These are phyloP conservation scores for Boletus edulis DNA, from an alignment of 768 basidiomycete species.

Conservation along the genomic window DNA sequence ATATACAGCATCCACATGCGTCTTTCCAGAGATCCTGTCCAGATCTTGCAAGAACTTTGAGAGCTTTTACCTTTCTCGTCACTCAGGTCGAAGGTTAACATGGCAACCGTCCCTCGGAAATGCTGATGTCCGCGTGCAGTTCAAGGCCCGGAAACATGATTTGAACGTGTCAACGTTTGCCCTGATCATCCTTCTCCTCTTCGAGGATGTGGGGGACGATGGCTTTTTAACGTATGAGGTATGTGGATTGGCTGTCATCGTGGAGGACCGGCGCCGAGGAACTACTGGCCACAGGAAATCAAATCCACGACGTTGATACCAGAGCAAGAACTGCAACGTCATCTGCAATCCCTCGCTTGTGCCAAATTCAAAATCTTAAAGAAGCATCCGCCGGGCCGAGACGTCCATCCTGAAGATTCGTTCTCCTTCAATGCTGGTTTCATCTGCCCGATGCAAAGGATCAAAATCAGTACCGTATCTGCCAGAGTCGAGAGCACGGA, in stretches of 20 bases:
- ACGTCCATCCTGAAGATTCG: slow-evolving; percentile 68
- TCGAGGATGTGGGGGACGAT: slow-evolving; percentile 66
- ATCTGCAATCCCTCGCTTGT: slow-evolving; percentile 93
- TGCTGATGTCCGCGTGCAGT: slow-evolving; percentile 82
- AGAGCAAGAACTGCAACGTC: slow-evolving; percentile 80
- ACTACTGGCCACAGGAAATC: slow-evolving; percentile 64
- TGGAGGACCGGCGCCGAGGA: background rate
- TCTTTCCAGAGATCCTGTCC: slow-evolving; percentile 61
- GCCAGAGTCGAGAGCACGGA: slow-evolving; percentile 83
- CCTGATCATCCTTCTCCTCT: slow-evolving; percentile 82
- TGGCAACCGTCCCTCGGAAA: slow-evolving; percentile 92
- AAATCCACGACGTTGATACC: slow-evolving; percentile 70
- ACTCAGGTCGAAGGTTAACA: slow-evolving; percentile 85
- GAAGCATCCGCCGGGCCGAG: slow-evolving; percentile 87
- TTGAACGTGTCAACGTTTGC: slow-evolving; percentile 91
- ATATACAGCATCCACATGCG: slow-evolving; percentile 60
- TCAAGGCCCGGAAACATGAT: slow-evolving; percentile 81
- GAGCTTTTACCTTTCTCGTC: slow-evolving; percentile 83
- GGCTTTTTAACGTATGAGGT: slow-evolving; percentile 79
- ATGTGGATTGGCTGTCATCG: slow-evolving; percentile 18
- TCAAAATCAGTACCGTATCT: slow-evolving; percentile 91
- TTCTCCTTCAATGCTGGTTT: slow-evolving; percentile 92
- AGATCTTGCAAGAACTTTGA: slow-evolving; percentile 77
- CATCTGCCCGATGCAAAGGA: slow-evolving; percentile 75
- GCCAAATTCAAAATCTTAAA: slow-evolving; percentile 90